These are phyloP conservation scores for Colletotrichum salicis DNA, from an alignment of 2,329 filamentous ascomycete genomes.

Conservation along the genomic window DNA sequence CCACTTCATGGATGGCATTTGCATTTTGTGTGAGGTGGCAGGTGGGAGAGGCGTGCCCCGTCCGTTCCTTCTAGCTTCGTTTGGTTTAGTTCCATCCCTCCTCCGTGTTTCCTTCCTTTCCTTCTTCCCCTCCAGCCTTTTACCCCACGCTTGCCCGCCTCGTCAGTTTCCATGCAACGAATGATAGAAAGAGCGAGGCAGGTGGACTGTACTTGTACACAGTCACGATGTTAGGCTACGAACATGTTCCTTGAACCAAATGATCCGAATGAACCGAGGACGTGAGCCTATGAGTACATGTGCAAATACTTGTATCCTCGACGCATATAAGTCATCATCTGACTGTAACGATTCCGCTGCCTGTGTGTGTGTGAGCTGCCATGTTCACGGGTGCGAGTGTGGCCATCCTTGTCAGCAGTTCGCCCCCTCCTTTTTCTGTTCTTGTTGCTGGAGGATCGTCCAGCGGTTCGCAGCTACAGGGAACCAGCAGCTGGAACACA, in stretches of 20 bases:
- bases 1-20: neutral
- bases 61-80: constrained; percentile 14
- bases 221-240: neutral
- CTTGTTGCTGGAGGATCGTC: neutral
- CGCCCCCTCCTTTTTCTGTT: neutral
- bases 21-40: constrained; percentile 25
- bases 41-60: constrained; percentile 5
- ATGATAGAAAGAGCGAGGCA: neutral
- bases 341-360: neutral
- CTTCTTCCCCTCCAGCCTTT: constrained; percentile 2
- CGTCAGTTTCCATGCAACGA: neutral
- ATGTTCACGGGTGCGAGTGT: neutral
- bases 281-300: neutral
- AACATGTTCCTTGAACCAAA: neutral
- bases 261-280: neutral
- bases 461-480: constrained; percentile 13
- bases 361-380: neutral
- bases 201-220: neutral
- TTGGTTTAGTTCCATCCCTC: constrained; percentile 8
- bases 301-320: no score
- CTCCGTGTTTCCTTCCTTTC: neutral
- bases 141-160: constrained; percentile 14
- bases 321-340: neutral
- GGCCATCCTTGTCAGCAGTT: neutral
- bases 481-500: neutral